Base-by-base conservation (phyloP, 108 stramenopile species). In the Aureococcus anophagefferens region DNA sequence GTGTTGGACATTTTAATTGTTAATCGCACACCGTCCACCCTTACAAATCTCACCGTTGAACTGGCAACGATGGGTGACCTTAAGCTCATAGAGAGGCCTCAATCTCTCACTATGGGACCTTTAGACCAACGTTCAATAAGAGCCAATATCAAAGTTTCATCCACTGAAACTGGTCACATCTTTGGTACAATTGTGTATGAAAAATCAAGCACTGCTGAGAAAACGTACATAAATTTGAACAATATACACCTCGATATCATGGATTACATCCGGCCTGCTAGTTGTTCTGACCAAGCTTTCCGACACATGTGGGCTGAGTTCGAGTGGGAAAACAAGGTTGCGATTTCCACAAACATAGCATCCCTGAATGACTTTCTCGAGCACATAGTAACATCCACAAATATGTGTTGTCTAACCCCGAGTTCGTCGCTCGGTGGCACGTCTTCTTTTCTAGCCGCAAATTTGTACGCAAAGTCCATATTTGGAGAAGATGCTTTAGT, bases 301-400 rank as follows among this genome's bases (percentile, higher is more conserved):
- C 88, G 98, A 45, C 78, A 81, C 34, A 97, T 99, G 96, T 99
- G 98, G 98, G 98, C 96, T 29, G 97, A 99, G 80, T 99, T 99
- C 73, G 98, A 99, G 86, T 98, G 98, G 98, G 98, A 99, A 77
- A 99, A 99, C 85, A 98, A 98, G 87, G n/a, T 84, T n/a, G 80
- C 83, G 4, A 75, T 84, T 40, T 80, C 78, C 63, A 83, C 81
- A 13, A 86, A 88, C 74, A 95, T 99, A 68, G 79, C 89, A 44
- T 89, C 88, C 71, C 74, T 99, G 68, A 79, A 87, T 63, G 94
- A 87, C 34, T 99, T 93, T 85, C 80, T 98, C 44, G 84, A 89
- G 51, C 98, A 99, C 79, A 89, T 99, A 76, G 95, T 98, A 21
- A 76, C 76, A 16, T 89, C 89, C 28, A 98, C 98, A 29, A 97